Conservation (phyloP, 768 basidiomycete species). For the Guyanaporus albipodus region DNA sequence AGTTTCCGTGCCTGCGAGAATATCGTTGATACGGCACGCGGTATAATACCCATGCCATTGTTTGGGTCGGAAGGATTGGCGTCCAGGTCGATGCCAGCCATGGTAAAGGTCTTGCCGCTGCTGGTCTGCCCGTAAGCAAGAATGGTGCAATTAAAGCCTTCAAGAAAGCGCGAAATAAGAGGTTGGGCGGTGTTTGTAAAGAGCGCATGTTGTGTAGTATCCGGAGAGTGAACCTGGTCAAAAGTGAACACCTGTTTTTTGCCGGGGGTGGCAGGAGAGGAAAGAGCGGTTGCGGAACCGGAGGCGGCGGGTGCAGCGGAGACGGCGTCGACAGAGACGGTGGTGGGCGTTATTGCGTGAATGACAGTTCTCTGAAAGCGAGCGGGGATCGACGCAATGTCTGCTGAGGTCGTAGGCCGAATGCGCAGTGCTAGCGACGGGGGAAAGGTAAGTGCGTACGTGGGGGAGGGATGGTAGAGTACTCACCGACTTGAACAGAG, state of each 20-base stretch:
- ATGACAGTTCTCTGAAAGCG: constrained; percentile 92
- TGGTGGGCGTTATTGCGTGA: constrained; percentile 66
- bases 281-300: constrained; percentile 46
- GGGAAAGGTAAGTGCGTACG: background rate
- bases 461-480: background rate
- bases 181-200: constrained; percentile 84
- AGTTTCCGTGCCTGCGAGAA: constrained; percentile 75
- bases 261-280: constrained; percentile 45
- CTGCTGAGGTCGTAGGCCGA: constrained; percentile 81
- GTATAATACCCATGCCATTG: constrained; percentile 93
- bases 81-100: constrained; percentile 94
- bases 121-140: constrained; percentile 34
- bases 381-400: constrained; percentile 81
- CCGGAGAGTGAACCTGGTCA: constrained; percentile 90
- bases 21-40: constrained; percentile 86
- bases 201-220: constrained; percentile 78
- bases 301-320: constrained; percentile 47
- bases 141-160: constrained; percentile 92
- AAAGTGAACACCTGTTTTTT: constrained; percentile 90
- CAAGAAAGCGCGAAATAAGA: constrained; percentile 80
- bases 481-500: constrained; percentile 92
- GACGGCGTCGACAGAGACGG: constrained; percentile 79
- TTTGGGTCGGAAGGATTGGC: constrained; percentile 77
- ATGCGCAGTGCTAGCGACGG: constrained; percentile 75
- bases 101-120: constrained; percentile 61